Base-by-base conservation (phyloP, 1,284 basidiomycete species). In the Hemileia vastatrix region DNA sequence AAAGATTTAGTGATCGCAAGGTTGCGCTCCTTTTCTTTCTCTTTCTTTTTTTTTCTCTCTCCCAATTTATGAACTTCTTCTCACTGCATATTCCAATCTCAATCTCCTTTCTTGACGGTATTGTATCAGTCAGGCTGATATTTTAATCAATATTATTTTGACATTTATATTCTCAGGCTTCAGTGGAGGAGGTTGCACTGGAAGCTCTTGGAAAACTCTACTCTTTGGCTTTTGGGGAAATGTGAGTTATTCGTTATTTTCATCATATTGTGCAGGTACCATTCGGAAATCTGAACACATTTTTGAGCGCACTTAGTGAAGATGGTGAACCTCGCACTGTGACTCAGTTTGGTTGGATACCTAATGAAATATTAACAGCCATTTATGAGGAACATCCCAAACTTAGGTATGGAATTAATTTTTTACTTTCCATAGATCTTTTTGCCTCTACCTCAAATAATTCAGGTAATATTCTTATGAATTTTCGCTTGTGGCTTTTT, bases 341-440 rank as follows among this genome's bases (percentile, higher is more conserved):
- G 18, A 75, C 80, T 19, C 89, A 94, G 58, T 96, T 98, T 72
- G 84, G 83, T 0, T 99, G 95, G 95, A 97, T 99, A 65, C 93
- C 95, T 0, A 81, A 86, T 33, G 80, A 81, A 45, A 79, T 98
- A 31, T 68, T 79, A 88, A 45, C 79, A 78, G 62, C 81, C 11
- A 40, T 68, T 24, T 60, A 49, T 40, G n/a, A 32, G 45, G 52
- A 44, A 31, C 13, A 65, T 57, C 27, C n/a, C 24, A n/a, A 67
- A 64, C 43, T 55, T 50, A 45, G 61, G 62, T 47, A 45, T 58
- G 23, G 18, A 36, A 59, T 54, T 45, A 21, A 3, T 81, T 78
- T 8, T 57, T 76, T 0, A 86, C 88, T 71, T 79, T 83, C 54
- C 82, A 83, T 84, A 72, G 32, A 18, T n/a, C 19, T 51, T 32